Evolutionary conservation across 495 filamentous ascomycete species (phyloP).

Genomic region (Cladorrhinum samala): DNA sequence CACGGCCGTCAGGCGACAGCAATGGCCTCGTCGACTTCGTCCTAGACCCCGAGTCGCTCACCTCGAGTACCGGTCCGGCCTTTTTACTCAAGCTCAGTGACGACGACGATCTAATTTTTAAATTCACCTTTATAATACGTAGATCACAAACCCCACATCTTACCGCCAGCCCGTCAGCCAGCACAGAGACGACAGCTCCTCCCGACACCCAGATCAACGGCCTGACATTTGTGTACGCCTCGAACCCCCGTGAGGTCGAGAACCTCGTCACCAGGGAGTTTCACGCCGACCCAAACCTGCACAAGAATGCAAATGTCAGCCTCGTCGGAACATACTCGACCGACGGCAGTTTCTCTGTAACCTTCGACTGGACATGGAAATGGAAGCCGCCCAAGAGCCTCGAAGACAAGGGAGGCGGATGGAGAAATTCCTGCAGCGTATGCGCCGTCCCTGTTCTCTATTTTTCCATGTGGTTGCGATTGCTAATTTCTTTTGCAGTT

Average conservation of each 20-base stretch:
- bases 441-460: slow-evolving; percentile 15
- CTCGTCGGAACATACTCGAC: slow-evolving; percentile 85
- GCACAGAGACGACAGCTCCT: slow-evolving; percentile 39
- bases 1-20: slow-evolving; percentile 62
- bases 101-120: slow-evolving; percentile 86
- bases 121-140: slow-evolving; percentile 83
- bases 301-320: slow-evolving; percentile 94
- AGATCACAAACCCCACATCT: slow-evolving; percentile 53
- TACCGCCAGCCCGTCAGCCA: slow-evolving; percentile 19
- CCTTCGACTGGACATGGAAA: slow-evolving; percentile 93
- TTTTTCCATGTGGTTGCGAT: neutral
- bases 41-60: slow-evolving; percentile 75
- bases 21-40: slow-evolving; percentile 78
- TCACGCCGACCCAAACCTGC: slow-evolving; percentile 92
- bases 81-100: slow-evolving; percentile 84
- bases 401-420: slow-evolving; percentile 85
- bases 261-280: slow-evolving; percentile 93
- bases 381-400: slow-evolving; percentile 82
- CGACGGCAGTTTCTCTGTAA: slow-evolving; percentile 69
- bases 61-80: slow-evolving; percentile 50
- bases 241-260: slow-evolving; percentile 78
- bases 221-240: slow-evolving; percentile 85
- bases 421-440: slow-evolving; percentile 90
- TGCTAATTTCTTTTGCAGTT: slow-evolving; percentile 50
- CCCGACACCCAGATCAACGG: slow-evolving; percentile 76